Base-by-base conservation (phyloP, 1,284 basidiomycete species). In the Coniferiporia weirii region DNA sequence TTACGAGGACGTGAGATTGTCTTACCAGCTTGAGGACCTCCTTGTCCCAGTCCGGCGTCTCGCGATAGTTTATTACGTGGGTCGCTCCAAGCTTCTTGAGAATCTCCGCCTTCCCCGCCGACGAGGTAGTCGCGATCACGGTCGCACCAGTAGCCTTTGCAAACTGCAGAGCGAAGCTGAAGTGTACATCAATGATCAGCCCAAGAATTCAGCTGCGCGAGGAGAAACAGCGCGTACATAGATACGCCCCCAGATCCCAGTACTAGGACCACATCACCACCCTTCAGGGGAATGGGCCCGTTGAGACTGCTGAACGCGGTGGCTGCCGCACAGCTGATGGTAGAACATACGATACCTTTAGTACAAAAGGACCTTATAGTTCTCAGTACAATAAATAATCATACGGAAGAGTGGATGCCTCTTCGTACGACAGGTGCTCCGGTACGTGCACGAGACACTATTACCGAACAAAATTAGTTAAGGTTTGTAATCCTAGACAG, bases 161-260 rank as follows among this genome's bases (percentile, higher is more conserved):
- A 47, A 87, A 71, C 67, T 85, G 83, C 1, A 79, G 65, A 27
- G 70, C 79, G 65, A 79, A 77, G 27, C 77, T 79, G 52, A 4
- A n/a, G 3, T 2, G 1, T 20, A 46, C n/a, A 46, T 19, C 17
- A 19, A 17, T 15, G 46, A 5, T 27, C 27, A 27, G 27, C 27
- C 27, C 27, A 50, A 34, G 57, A 46, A 46, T 61, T 52, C 20
- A 47, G 40, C 35, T 22, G 49, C 44, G 19, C 60, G 10, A 4
- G 15, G 38, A 13, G 51, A 19, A 51, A 46, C 19, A 19, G 44
- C 15, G 66, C 74, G 44, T 59, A 79, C 77, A 80, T 76, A 1
- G 80, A 82, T 13, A 84, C 82, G 40, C 82, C 83, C 4, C 83
- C 84, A 0, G 81, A 84, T 6, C 83, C 83, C 19, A 80, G 72